Conservation (phyloP, 768 basidiomycete genomes). For the Lepiota brunneoincarnata region DNA sequence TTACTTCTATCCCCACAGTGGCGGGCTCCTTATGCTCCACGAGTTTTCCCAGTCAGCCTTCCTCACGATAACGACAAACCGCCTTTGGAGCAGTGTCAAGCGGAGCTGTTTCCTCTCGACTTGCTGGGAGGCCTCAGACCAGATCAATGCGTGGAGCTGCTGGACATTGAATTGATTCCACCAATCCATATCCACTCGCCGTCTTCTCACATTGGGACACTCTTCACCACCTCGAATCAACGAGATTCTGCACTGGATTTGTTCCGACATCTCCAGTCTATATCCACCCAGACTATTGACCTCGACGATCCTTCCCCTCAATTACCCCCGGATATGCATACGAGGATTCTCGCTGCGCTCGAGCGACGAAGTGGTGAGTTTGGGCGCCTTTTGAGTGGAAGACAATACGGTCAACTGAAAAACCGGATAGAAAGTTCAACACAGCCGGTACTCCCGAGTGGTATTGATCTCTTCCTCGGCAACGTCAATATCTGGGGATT, state of each 20-base stretch:
- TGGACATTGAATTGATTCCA: neutral
- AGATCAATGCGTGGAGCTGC: neutral
- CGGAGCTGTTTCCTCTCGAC: too few relatives aligned
- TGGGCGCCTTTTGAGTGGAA: neutral
- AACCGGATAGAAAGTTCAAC: too few relatives aligned
- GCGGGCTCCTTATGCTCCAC: too few relatives aligned
- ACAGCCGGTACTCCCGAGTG: neutral
- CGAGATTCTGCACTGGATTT: neutral
- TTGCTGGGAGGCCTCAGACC: neutral
- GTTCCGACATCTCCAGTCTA: neutral
- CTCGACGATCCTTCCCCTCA: neutral
- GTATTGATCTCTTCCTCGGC: neutral
- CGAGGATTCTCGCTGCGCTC: neutral
- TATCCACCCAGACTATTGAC: neutral
- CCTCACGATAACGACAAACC: too few relatives aligned
- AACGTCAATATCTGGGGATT: neutral
- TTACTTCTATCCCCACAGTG: too few relatives aligned
- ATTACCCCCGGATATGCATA: neutral
- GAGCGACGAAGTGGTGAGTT: neutral
- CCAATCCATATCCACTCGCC: slow-evolving; percentile 2
- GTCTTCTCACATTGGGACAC: neutral
- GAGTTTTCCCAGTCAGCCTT: too few relatives aligned
- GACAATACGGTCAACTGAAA: neutral
- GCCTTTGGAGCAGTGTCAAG: too few relatives aligned
- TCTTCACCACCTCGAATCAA: neutral